Evolutionary conservation across 768 basidiomycete genomes (phyloP).

Genomic region (Mycena indigotica): DNA sequence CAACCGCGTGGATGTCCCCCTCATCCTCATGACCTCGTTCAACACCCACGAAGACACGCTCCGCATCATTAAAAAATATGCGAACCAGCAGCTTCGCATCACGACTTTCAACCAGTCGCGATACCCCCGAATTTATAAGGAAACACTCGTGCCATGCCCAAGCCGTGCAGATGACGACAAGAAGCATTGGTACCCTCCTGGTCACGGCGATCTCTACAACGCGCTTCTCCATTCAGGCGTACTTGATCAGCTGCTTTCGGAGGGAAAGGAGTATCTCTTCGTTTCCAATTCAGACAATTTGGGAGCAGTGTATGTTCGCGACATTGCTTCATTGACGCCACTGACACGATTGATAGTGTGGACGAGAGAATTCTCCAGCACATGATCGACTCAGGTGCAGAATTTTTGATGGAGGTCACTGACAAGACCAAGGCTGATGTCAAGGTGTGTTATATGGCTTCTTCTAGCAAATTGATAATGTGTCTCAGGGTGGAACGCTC

Average conservation of each 20-base stretch:
- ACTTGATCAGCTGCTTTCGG: constrained; percentile 83
- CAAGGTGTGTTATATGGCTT: constrained; percentile 35
- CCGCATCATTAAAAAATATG: constrained; percentile 95
- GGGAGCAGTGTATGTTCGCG: constrained; percentile 73
- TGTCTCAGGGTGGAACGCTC: constrained; percentile 72
- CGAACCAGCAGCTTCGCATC: constrained; percentile 92
- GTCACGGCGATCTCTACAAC: constrained; percentile 96
- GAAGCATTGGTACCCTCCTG: constrained; percentile 94
- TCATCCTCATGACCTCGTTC: constrained; percentile 98
- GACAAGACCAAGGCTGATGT: constrained; percentile 94
- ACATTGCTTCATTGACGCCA: not conserved
- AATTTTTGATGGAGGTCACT: constrained; percentile 95
- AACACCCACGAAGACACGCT: constrained; percentile 97
- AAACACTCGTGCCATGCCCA: constrained; percentile 83
- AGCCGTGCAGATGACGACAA: constrained; percentile 80
- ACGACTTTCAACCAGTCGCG: constrained; percentile 92
- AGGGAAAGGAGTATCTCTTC: constrained; percentile 97
- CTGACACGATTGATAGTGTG: constrained; percentile 46
- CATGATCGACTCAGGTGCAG: constrained; percentile 79
- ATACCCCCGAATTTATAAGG: constrained; percentile 91
- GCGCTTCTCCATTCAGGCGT: constrained; percentile 89
- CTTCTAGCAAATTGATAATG: not conserved
- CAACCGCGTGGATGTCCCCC: constrained; percentile 86
- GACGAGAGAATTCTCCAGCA: constrained; percentile 84
- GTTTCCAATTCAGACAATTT: constrained; percentile 97